Percentiles rank a stretch among this genome's conserved stretches.
Conservation (phyloP, 73 alveolate species). For the Blepharisma stoltei region DNA sequence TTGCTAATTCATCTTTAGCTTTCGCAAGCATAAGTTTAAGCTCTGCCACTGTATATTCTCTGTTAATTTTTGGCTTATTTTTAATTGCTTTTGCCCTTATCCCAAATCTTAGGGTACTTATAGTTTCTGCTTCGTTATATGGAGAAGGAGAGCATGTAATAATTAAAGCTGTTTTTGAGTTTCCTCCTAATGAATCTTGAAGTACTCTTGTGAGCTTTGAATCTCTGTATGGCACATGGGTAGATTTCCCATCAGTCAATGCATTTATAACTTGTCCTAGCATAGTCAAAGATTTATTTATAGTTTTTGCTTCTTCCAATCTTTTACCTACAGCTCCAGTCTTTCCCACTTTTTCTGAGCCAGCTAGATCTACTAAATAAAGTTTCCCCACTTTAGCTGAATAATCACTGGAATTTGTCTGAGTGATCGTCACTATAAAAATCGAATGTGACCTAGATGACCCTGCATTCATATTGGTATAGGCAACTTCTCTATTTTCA, state of each 20-base stretch:
- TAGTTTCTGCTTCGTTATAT: constrained; percentile 93
- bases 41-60: constrained; percentile 97
- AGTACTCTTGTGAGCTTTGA: constrained; percentile 78
- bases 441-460: constrained; percentile 93
- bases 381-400: constrained; percentile 63
- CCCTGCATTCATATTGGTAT: constrained; percentile 94
- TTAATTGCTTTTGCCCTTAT: constrained; percentile 93
- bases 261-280: constrained; percentile 71
- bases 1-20: constrained; percentile 59
- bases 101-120: constrained; percentile 93
- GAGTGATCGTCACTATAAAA: constrained; percentile 86
- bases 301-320: constrained; percentile 69
- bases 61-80: constrained; percentile 93
- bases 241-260: constrained; percentile 57
- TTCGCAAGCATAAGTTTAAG: constrained; percentile 86
- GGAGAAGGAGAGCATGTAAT: constrained; percentile 96
- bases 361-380: constrained; percentile 78
- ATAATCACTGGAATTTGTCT: constrained; percentile 58
- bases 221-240: constrained; percentile 77
- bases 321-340: constrained; percentile 69
- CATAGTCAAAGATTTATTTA: constrained; percentile 69
- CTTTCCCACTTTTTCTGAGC: constrained; percentile 69
- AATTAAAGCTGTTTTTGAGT: constrained; percentile 96
- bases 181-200: constrained; percentile 97
- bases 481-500: constrained; percentile 70